Base-by-base conservation (phyloP, 805 yeast species). In the Huiozyma naganishii region DNA sequence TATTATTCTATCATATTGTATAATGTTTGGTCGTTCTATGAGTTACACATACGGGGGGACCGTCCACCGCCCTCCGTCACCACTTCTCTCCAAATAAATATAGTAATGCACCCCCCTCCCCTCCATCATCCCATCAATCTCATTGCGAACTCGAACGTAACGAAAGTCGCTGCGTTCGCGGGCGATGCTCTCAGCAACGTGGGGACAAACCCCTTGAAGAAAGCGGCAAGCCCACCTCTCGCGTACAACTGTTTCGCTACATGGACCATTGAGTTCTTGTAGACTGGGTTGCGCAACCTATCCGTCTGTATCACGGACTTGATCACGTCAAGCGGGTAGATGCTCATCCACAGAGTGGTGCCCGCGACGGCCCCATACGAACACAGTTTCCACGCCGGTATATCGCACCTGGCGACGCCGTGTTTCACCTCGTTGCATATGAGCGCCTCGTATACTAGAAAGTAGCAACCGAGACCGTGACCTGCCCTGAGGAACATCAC, bases 161-260 rank as follows among this genome's bases (percentile, higher is more conserved):
- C 82, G 66, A 92, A 92, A 0, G 98, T 94, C 29, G 94, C 95
- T 36, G 95, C 99, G 61, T 92, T 94, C 4, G 94, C 98, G 0
- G 98, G 98, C 3, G 95, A 95, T 41, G 99, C 97, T 67, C 99
- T 82, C 50, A 92, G 68, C 50, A 92, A 77, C 0, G 97, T 89
- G 34, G 98, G 97, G 13, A 78, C 65, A 59, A 94, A 89, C 1
- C 99, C 99, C 65, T 81, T 81, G 66, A 85, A 84, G 57, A 92
- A 83, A 0, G 95, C 95, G 49, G 70, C 70, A 27, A 78, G 45
- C 28, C 97, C 97, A 42, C 71, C 69, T n/a, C 71, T 69, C 40
- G 60, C 63, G 56, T 61, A 72, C 23, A 86, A 71, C 45, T 72
- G 70, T 45, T 61, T 70, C 12, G 76, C 66, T 28, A 87, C 94